Evolutionary conservation across 768 basidiomycete species (phyloP).

Genomic region (Mycena olivaceomarginata): DNA sequence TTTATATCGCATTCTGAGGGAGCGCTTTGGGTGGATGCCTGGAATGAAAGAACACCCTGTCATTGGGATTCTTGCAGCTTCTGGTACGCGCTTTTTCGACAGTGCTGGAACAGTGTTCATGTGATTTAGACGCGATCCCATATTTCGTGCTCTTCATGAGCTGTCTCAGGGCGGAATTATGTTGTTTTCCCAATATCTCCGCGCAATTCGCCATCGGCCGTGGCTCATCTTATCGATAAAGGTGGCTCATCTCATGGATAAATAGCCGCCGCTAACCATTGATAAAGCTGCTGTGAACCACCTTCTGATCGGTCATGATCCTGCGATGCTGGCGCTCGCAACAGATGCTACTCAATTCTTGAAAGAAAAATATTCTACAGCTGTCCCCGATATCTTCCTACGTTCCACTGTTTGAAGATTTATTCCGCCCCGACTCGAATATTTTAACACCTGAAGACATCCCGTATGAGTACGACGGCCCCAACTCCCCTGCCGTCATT

Average conservation of each 20-base stretch:
- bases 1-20: background rate
- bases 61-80: background rate
- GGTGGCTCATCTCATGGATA: background rate
- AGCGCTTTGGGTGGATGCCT: background rate
- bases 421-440: background rate
- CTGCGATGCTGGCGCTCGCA: background rate
- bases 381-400: background rate
- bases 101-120: background rate
- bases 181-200: background rate
- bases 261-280: background rate
- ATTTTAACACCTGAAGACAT: background rate
- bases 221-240: background rate
- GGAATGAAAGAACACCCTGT: background rate
- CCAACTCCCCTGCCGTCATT: background rate
- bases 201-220: background rate
- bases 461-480: background rate
- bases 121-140: background rate
- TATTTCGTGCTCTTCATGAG: conserved; percentile 1
- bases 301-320: background rate
- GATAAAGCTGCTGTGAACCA: background rate
- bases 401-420: background rate
- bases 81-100: background rate
- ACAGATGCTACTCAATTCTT: background rate
- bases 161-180: background rate
- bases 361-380: background rate